Evolutionary conservation across 1,284 basidiomycete genomes (phyloP).

Genomic region (Somion occarium): DNA sequence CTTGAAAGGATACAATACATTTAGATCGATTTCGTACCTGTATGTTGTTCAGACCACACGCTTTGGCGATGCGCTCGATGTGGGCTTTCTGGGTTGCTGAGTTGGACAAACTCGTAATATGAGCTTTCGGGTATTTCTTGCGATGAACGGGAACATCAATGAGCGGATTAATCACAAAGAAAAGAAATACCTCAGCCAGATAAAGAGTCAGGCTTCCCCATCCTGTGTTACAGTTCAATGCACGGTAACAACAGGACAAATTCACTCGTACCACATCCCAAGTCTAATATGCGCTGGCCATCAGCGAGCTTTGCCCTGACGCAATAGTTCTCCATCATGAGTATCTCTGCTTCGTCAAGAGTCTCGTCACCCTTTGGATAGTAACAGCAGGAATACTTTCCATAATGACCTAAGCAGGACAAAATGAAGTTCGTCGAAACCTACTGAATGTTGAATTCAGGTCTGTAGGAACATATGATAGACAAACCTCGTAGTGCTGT

Average conservation of each 20-base stretch:
- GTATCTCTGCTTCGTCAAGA: slow-evolving; percentile 63
- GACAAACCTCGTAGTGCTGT: slow-evolving; percentile 70
- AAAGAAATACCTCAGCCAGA: slow-evolving; percentile 53
- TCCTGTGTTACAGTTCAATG: too few relatives aligned
- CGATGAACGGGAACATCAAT: not conserved
- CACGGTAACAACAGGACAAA: too few relatives aligned
- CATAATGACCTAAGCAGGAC: slow-evolving; percentile 56
- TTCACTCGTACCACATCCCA: slow-evolving; percentile 68
- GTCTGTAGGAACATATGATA: not conserved
- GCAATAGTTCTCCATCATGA: slow-evolving; percentile 72
- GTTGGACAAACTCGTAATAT: slow-evolving; percentile 67
- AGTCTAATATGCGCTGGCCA: slow-evolving; percentile 64
- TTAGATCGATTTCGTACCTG: slow-evolving; percentile 32
- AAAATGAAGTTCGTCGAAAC: slow-evolving; percentile 67
- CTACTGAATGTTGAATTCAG: slow-evolving; percentile 25
- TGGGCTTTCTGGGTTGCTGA: slow-evolving; percentile 67
- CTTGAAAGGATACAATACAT: not conserved
- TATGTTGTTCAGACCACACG: slow-evolving; percentile 54
- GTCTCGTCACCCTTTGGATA: slow-evolving; percentile 66
- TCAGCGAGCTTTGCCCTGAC: slow-evolving; percentile 61
- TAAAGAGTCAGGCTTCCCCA: slow-evolving; percentile 75
- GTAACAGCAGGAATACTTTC: slow-evolving; percentile 71
- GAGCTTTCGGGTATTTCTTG: slow-evolving; percentile 67
- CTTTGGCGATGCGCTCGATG: slow-evolving; percentile 55
- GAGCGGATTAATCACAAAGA: not conserved